Evolutionary conservation across 768 basidiomycete species (phyloP), one percentile per base, ranked within the genome.

Genomic region (Dentipellis fragilis): DNA sequence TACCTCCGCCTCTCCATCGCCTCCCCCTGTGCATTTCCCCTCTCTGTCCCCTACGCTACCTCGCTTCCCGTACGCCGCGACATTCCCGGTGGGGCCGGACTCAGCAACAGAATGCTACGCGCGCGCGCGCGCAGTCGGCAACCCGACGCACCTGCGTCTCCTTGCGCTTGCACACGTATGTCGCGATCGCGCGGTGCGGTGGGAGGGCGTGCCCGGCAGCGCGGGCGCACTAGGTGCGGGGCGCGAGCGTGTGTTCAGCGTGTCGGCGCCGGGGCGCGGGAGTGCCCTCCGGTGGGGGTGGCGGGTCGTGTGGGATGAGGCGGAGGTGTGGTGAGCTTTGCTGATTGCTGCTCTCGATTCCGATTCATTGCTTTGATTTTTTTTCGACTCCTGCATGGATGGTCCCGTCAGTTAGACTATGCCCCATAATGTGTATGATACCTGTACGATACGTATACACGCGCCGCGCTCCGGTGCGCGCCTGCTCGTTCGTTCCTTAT

Each of bases 161-260:
- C 75, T 73, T 64, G 85, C 85, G n/a, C 67, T 84, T 63, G 77
- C 80, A 62, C 84, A 84, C 61, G 65, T 78, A 9, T 72, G 79
- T 51, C 64, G 54, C 57, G 52, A 46, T 19, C 54, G 61, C 9
- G 57, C 59, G 4, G 21, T 72, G 63, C 61, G 69, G 71, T 12
- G 65, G 71, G 59, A 62, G 71, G n/a, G 65, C 71, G 59, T 62
- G 66, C 77, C 75, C 77, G 77, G 59, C 40, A 29, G 29, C 29
- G n/a, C 55, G 35, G 17, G 54, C 54, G 34, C 42, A 37, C 12
- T 59, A 38, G 9, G 54, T 51, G 12, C 61, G 55, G 34, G 56
- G 12, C 59, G 59, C 16, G 59, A 62, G 22, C 42, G 57, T 2
- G 54, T 55, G n/a, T 54, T 60, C 17, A 39, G 59, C 14, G 19